Base-by-base conservation (phyloP, 345 rosid species). In the Ceriops zippeliana region DNA sequence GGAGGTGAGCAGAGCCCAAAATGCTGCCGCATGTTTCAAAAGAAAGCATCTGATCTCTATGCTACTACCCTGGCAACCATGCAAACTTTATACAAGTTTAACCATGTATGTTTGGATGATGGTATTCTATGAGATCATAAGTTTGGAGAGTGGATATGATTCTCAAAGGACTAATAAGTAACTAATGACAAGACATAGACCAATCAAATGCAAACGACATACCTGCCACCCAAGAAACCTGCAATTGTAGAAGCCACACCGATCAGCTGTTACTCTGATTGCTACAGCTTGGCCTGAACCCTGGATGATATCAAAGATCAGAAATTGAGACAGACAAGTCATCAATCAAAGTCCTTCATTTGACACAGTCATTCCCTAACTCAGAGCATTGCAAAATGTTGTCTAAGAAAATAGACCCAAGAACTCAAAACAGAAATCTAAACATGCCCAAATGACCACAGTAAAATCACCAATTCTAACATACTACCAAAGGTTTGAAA, bases 221-320 rank as follows among this genome's bases (percentile, higher is more conserved):
- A 93, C 98, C 98, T 90, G 99, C 99, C 99, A 91, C 5, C 98
- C 96, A 5, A 95, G 99, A 74, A 91, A 91, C 71, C 96, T 82
- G 84, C 99, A 95, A 62, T 90, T 86, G 70, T 95, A 95, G 79
- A 95, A 95, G 13, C 96, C 96, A 54, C 99, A 95, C 46, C 97
- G 86, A 75, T 91, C 98, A 49, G 98, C 98, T 9, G 99, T 95
- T 62, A 90, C 91, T 76, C 99, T 77, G 68, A 91, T 81, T 7
- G 98, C 99, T 67, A 95, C 99, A 63, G 97, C 98, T 83, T 95
- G 99, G 42, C 93, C 96, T 60, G 99, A 95, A 76, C 97, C 99
- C 97, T 89, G 66, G 20, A 70, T 54, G 60, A 67, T 65, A 10
- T 31, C 63, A 68, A 64, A 58, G 64, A 42, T 26, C 65, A 54